These are phyloP conservation scores for Pontederia crassipes DNA, from an alignment of 176 grass and related monocot genomes.

Conservation along the genomic window DNA sequence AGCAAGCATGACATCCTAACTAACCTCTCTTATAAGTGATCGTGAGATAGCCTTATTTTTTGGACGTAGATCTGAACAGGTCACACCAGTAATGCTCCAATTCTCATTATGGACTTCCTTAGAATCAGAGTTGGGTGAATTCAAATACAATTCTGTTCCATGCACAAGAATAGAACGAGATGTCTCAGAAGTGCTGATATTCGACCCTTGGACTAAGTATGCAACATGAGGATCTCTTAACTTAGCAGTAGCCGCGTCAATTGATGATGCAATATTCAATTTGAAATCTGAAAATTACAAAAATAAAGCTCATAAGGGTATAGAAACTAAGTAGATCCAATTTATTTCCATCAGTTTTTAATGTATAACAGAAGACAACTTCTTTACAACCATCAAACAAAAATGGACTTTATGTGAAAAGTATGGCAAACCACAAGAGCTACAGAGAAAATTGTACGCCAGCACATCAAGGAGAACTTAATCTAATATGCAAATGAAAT, in stretches of 20 bases:
- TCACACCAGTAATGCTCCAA: constrained; percentile 23
- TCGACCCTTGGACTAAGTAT: constrained; percentile 60
- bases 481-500: too few relatives aligned
- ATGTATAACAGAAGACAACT: not conserved
- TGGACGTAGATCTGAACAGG: constrained; percentile 56
- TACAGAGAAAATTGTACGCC: too few relatives aligned
- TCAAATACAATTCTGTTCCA: constrained; percentile 33
- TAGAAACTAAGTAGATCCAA: constrained; percentile 1
- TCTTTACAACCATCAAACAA: too few relatives aligned
- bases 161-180: constrained; percentile 40
- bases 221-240: constrained; percentile 49
- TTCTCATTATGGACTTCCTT: constrained; percentile 5
- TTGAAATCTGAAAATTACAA: constrained; percentile 37
- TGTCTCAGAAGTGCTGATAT: constrained; percentile 26
- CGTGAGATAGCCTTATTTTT: constrained; percentile 28
- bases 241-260: constrained; percentile 42
- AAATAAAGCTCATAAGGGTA: constrained; percentile 9
- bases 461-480: too few relatives aligned
- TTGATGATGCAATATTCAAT: constrained; percentile 36
- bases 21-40: constrained; percentile 57
- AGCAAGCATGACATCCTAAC: constrained; percentile 12
- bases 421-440: too few relatives aligned
- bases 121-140: constrained; percentile 4
- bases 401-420: too few relatives aligned
- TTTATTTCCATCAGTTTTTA: not conserved